phyloP scores from a whole-genome alignment of 1,139 yeast species.

The Magnusiomyces fungicola region DNA sequence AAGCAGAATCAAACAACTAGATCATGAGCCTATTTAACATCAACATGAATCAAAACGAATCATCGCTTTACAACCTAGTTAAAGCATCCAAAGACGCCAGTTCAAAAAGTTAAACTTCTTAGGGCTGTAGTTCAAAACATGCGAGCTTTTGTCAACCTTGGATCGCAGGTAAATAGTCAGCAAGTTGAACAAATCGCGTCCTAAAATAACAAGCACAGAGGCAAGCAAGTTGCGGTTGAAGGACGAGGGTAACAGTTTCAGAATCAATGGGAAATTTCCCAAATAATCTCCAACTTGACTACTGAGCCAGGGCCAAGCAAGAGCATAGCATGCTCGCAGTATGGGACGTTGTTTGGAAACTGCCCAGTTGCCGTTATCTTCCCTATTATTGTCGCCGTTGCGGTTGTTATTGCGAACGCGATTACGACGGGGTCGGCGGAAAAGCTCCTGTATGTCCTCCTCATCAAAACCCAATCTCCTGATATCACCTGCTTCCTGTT shows the following conservation, averaged over 20 bases:
- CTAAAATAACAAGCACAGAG: neutral
- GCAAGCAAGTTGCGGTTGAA: neutral
- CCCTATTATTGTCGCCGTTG: neutral
- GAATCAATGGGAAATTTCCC: neutral
- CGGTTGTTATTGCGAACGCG: too few species aligned
- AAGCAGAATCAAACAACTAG: too few species aligned
- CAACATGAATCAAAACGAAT: too few species aligned
- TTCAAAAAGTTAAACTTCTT: too few species aligned
- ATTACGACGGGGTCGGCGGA: too few species aligned
- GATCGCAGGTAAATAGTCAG: neutral
- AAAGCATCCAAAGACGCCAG: too few species aligned
- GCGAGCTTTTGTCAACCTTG: neutral
- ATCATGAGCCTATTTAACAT: too few species aligned
- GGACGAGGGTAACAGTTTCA: neutral
- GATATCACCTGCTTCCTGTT: too few species aligned
- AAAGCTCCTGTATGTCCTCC: too few species aligned
- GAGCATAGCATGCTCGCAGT: neutral
- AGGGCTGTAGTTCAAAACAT: neutral
- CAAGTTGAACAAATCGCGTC: neutral
- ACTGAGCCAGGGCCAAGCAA: neutral
- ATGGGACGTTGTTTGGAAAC: neutral
- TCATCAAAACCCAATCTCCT: too few species aligned
- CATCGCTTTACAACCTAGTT: too few species aligned
- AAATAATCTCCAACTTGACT: neutral
- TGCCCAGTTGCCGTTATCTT: neutral